Conservation (phyloP, 768 basidiomycete species). For the Leccinum subtestaceum region DNA sequence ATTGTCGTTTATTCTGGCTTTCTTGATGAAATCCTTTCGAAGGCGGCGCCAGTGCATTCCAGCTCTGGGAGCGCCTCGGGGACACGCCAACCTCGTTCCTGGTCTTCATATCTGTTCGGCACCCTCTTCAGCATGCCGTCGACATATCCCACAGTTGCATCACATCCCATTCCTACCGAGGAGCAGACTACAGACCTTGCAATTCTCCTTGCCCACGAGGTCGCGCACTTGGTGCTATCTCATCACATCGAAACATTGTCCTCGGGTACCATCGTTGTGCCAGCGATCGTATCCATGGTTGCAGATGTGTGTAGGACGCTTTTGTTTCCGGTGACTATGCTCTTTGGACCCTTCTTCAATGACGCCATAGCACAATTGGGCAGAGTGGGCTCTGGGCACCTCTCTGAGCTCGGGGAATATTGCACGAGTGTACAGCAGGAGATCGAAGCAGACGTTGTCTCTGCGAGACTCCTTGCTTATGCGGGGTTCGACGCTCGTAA, state of each 20-base stretch:
- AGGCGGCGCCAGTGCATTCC: slow-evolving; percentile 21
- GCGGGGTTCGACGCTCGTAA: slow-evolving; percentile 86
- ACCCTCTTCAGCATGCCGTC: slow-evolving; percentile 36
- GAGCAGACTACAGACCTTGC: slow-evolving; percentile 89
- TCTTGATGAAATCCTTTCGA: slow-evolving; percentile 77
- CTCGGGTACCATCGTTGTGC: slow-evolving; percentile 76
- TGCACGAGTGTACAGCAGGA: slow-evolving; percentile 85
- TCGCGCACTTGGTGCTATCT: slow-evolving; percentile 85
- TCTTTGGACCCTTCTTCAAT: slow-evolving; percentile 93
- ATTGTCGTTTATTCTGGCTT: slow-evolving; percentile 95
- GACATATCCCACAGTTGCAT: slow-evolving; percentile 26
- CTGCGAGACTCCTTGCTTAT: slow-evolving; percentile 83
- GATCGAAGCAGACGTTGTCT: slow-evolving; percentile 89
- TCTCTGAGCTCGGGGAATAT: slow-evolving; percentile 65
- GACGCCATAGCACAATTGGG: slow-evolving; percentile 86
- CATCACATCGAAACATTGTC: slow-evolving; percentile 94
- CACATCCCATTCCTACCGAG: slow-evolving; percentile 58
- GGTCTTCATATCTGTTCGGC: slow-evolving; percentile 50
- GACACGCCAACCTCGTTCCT: slow-evolving; percentile 32
- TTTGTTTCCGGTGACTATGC: slow-evolving; percentile 85
- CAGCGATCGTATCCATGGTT: slow-evolving; percentile 71
- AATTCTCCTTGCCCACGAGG: slow-evolving; percentile 88
- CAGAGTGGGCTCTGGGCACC: slow-evolving; percentile 71
- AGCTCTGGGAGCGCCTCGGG: slow-evolving; percentile 26
- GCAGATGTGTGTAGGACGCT: slow-evolving; percentile 76